These are phyloP conservation scores for Kuraishia ogatae DNA, from an alignment of 805 yeast species.

Conservation along the genomic window DNA sequence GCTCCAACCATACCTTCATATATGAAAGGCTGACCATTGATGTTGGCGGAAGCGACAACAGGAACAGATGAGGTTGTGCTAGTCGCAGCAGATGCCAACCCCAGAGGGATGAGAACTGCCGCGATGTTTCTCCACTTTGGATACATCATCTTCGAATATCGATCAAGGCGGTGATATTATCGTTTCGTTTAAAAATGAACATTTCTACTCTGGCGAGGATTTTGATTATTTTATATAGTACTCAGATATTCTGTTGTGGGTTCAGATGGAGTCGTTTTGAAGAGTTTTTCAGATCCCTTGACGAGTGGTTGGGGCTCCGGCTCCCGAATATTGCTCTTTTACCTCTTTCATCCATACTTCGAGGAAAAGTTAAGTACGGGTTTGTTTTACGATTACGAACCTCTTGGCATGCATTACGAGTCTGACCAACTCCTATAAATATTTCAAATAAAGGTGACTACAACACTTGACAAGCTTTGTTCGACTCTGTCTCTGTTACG, in stretches of 20 bases:
- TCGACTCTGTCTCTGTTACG: no score
- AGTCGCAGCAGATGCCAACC: not conserved
- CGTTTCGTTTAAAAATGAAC: not conserved
- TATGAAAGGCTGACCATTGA: constrained; percentile 16
- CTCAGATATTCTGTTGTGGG: not conserved
- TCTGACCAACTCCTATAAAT: not conserved
- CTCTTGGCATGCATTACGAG: not conserved
- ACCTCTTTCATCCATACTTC: not conserved
- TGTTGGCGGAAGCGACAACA: constrained; percentile 7
- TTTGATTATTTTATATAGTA: not conserved
- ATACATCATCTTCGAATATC: not conserved
- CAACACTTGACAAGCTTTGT: not conserved
- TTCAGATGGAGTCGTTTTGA: not conserved
- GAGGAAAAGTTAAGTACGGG: not conserved
- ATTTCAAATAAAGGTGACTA: not conserved
- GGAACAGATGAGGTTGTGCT: constrained; percentile 5
- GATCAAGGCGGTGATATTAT: not conserved
- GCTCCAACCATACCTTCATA: constrained; percentile 20
- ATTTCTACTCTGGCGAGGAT: not conserved
- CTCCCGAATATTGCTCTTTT: not conserved
- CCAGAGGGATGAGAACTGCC: not conserved
- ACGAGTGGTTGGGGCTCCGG: not conserved
- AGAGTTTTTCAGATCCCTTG: not conserved
- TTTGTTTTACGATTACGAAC: no score
- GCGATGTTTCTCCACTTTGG: not conserved